A percentile compares a stretch with the other conserved stretches of the same genome.
Conservation (phyloP, 257 asterid genomes). For the Plantago elongata region DNA sequence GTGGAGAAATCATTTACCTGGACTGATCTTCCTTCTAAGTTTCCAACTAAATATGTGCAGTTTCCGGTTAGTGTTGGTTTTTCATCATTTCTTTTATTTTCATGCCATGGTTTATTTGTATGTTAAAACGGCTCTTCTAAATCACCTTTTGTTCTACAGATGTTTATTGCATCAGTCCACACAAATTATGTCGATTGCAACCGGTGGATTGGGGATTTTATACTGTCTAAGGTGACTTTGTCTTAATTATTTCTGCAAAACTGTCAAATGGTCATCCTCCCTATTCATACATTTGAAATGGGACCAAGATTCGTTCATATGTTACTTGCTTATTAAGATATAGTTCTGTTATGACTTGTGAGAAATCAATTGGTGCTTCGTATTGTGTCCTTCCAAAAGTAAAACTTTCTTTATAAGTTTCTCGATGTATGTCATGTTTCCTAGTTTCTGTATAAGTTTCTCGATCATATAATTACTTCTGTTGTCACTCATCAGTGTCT, state of each 20-base stretch:
- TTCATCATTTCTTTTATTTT: constrained; percentile 6
- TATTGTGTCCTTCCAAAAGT: not conserved
- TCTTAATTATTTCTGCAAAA: constrained; percentile 3
- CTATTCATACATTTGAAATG: not conserved
- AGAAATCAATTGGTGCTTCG: not conserved
- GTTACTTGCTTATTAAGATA: not conserved
- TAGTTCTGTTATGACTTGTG: not conserved
- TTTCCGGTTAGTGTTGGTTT: constrained; percentile 68
- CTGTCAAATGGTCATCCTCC: not conserved
- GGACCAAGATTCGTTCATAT: no score
- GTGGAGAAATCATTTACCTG: constrained; percentile 98
- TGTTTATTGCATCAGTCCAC: constrained; percentile 90
- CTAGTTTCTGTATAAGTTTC: not conserved
- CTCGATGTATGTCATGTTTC: no score
- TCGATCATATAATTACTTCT: no score
- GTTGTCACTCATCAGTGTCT: not conserved
- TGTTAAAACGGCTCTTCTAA: constrained; percentile 16
- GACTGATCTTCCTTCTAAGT: constrained; percentile 95
- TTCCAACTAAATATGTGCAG: constrained; percentile 95
- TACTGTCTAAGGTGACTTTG: constrained; percentile 75
- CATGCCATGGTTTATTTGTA: constrained; percentile 7
- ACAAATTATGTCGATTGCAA: constrained; percentile 93
- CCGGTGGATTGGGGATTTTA: constrained; percentile 93
- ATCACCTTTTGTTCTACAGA: constrained; percentile 34
- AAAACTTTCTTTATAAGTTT: not conserved